A percentile compares a stretch with the other conserved stretches of the same genome.
phyloP scores from a whole-genome alignment of 768 basidiomycete species.

The Fomitopsis pulvina region DNA sequence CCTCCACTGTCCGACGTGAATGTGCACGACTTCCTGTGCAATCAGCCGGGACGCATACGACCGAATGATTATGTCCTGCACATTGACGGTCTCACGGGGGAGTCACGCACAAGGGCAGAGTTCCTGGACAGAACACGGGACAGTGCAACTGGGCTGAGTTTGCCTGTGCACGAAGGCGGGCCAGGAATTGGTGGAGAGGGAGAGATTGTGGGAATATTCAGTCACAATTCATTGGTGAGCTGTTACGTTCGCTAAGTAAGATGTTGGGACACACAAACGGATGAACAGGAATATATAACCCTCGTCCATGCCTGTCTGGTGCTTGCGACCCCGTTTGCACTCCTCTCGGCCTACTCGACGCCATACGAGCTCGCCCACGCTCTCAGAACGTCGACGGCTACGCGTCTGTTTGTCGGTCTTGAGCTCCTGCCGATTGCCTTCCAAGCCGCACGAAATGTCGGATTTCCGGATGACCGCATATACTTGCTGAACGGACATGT shows the following conservation, averaged over 20 bases:
- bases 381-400: conserved; percentile 40
- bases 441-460: conserved; percentile 27
- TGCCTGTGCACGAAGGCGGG: conserved; percentile 41
- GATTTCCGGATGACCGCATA: conserved; percentile 35
- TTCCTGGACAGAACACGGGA: conserved; percentile 45
- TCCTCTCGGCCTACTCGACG: conserved; percentile 51
- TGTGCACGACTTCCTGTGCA: conserved; percentile 47
- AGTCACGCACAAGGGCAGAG: conserved; percentile 38
- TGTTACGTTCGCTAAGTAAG: background rate
- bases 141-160: conserved; percentile 46
- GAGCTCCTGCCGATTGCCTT: conserved; percentile 36
- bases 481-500: conserved; percentile 40
- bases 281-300: conserved; percentile 44
- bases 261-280: background rate
- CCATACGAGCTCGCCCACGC: conserved; percentile 48
- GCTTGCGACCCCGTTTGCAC: conserved; percentile 44
- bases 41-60: conserved; percentile 5
- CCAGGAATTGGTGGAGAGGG: conserved; percentile 42
- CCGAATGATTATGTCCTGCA: conserved; percentile 41
- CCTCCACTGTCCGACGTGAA: conserved; percentile 46
- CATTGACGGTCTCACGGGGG: conserved; percentile 49
- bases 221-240: conserved; percentile 62
- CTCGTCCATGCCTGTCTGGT: conserved; percentile 43
- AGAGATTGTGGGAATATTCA: conserved; percentile 65
- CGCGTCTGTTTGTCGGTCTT: conserved; percentile 48